phyloP scores from a whole-genome alignment of 495 filamentous ascomycete genomes.

The Xylaria scruposa region DNA sequence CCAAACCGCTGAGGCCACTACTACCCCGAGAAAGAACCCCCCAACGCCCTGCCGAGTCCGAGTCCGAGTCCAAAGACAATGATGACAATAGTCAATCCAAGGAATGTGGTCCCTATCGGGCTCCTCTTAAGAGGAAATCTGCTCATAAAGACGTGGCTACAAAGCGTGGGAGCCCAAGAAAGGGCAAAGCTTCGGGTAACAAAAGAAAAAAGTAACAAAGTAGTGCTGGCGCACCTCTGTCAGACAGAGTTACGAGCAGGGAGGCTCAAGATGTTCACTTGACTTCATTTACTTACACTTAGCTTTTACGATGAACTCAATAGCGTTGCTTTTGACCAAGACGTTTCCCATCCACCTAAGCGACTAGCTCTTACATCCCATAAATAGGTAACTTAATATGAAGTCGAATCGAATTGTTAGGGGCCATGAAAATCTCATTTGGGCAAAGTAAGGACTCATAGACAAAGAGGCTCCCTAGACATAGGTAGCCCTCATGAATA shows the following conservation, averaged over 20 bases:
- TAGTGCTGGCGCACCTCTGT: background rate
- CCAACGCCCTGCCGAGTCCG: background rate
- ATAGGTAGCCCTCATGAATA: background rate
- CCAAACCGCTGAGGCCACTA: background rate
- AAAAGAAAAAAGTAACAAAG: background rate
- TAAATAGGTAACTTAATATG: background rate
- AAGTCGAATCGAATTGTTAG: background rate
- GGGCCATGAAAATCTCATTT: background rate
- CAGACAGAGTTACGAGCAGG: background rate
- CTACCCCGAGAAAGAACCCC: background rate
- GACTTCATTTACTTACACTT: background rate
- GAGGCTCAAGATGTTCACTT: background rate
- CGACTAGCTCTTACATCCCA: background rate
- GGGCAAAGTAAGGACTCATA: no score
- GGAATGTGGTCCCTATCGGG: background rate
- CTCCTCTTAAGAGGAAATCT: background rate
- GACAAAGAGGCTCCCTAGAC: no score
- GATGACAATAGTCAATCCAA: background rate
- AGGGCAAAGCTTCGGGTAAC: background rate
- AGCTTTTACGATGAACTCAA: background rate
- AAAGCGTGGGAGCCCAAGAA: background rate
- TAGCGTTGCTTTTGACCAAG: background rate
- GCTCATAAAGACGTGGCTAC: no score
- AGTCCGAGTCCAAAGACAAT: background rate
- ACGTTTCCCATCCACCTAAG: no score